Evolutionary conservation across 768 basidiomycete species (phyloP).

Genomic region (Hysterangium stoloniferum): DNA sequence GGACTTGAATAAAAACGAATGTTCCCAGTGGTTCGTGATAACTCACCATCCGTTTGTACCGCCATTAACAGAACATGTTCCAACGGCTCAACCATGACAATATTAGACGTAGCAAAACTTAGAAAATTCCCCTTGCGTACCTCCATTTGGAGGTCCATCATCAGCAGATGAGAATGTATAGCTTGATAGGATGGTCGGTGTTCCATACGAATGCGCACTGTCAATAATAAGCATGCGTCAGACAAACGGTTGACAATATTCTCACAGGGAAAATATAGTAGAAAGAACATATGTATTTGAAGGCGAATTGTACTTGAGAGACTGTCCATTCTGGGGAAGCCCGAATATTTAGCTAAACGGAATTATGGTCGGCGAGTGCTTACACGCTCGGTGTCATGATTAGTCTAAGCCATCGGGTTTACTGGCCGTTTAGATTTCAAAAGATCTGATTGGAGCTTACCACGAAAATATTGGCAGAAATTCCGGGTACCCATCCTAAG

Average conservation of each 20-base stretch:
- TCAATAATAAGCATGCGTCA: background rate
- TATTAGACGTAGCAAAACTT: background rate
- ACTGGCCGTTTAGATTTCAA: background rate
- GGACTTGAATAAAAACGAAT: background rate
- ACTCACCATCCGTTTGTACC: conserved; percentile 45
- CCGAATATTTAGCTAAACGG: background rate
- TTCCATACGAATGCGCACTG: conserved; percentile 56
- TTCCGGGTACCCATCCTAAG: conserved; percentile 50
- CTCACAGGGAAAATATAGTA: conserved; percentile 48
- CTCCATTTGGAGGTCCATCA: conserved; percentile 53
- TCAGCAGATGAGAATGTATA: conserved; percentile 42
- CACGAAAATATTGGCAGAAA: conserved; percentile 54
- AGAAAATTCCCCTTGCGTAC: conserved; percentile 18
- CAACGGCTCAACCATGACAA: conserved; percentile 26
- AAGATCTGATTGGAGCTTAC: background rate
- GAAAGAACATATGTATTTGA: conserved; percentile 59
- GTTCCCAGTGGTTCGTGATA: background rate
- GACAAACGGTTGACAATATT: background rate
- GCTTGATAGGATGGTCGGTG: conserved; percentile 53
- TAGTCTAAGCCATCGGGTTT: conserved; percentile 23
- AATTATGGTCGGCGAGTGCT: conserved; percentile 10
- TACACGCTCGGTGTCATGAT: conserved; percentile 63
- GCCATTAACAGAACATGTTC: conserved; percentile 42
- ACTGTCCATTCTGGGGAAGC: conserved; percentile 35
- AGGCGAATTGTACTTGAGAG: conserved; percentile 51